Evolutionary conservation across 1,139 yeast species (phyloP).

Genomic region (Scheffersomyces titani): DNA sequence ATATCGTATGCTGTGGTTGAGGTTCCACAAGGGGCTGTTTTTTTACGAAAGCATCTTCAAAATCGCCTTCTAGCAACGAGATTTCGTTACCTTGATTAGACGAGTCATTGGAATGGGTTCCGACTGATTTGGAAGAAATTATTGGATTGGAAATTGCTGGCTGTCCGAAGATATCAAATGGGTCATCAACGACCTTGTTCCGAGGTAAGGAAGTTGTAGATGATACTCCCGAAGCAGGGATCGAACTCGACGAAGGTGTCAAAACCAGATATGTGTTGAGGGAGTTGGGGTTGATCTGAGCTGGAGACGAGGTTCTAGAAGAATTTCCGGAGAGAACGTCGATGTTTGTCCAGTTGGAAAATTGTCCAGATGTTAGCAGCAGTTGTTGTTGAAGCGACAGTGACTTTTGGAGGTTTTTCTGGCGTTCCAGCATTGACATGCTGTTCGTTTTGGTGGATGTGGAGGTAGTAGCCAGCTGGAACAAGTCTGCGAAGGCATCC

Average conservation of each 20-base stretch:
- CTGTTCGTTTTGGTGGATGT: slow-evolving; percentile 9
- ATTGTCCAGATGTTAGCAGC: background rate
- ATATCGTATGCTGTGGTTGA: background rate
- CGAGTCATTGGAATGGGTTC: slow-evolving; percentile 8
- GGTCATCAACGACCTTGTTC: slow-evolving; percentile 4
- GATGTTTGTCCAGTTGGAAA: slow-evolving; percentile 20
- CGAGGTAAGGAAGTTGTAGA: background rate
- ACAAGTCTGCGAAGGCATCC: slow-evolving; percentile 51
- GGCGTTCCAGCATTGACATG: slow-evolving; percentile 20
- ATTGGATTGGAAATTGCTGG: background rate
- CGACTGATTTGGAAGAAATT: slow-evolving; percentile 3
- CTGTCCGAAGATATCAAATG: slow-evolving; percentile 8
- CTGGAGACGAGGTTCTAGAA: slow-evolving; percentile 5
- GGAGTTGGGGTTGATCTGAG: background rate
- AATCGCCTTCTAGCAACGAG: slow-evolving; percentile 43
- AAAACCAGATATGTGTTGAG: background rate
- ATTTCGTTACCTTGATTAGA: slow-evolving; percentile 18
- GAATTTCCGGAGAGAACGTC: slow-evolving; percentile 11
- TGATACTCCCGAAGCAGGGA: background rate
- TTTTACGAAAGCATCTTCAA: slow-evolving; percentile 34
- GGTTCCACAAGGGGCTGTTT: background rate
- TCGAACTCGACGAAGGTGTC: background rate
- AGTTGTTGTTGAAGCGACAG: slow-evolving; percentile 15
- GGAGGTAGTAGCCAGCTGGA: slow-evolving; percentile 34
- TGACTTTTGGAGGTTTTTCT: background rate